Base-by-base conservation (phyloP, 2,329 filamentous ascomycete species). In the Berkeleyomyces basicola region DNA sequence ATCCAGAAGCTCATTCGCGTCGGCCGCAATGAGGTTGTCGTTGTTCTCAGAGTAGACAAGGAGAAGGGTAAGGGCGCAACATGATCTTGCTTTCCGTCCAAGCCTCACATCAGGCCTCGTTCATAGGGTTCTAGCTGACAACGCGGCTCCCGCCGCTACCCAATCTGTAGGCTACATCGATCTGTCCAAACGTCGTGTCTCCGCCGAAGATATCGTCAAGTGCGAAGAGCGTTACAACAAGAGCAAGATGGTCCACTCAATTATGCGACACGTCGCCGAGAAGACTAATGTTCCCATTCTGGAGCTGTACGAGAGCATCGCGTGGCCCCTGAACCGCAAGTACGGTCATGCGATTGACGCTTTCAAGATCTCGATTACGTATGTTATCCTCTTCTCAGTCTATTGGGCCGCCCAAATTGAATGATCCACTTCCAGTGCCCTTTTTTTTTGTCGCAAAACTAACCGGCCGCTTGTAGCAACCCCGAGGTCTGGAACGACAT, bases 191-290 rank as follows among this genome's bases (percentile, higher is more conserved):
- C 91, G 93, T 72, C 87, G 93, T 78, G 93, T 99, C 65, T 96
- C 91, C 51, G 88, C 93, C 53, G 93, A 99, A 74, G 93, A 99
- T 78, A 93, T 97, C 67, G 81, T 96, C 69, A 96, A 96, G 79
- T 99, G 95, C 74, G 93, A 99, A 74, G 93, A 99, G 79, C 85
- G 93, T 69, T 99, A 96, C 82, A 99, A 99, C 83, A 99, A 99
- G 85, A 89, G 90, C 79, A 99, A 99, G 81, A 95, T 96, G 80
- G 93, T 97, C 47, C 93, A 99, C 77, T 95, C 90, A 62, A 96
- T 99, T 76, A 92, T 99, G 88, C 87, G 92, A 74, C 93, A 99
- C 75, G 93, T 99, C 66, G 92, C 93, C 68, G 91, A 99, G 79
- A 96, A 96, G 82, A 95, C 90, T 51, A 85, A 88, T 72, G 88